Evolutionary conservation across 495 filamentous ascomycete species (phyloP).

Genomic region (Annulohypoxylon stygium): DNA sequence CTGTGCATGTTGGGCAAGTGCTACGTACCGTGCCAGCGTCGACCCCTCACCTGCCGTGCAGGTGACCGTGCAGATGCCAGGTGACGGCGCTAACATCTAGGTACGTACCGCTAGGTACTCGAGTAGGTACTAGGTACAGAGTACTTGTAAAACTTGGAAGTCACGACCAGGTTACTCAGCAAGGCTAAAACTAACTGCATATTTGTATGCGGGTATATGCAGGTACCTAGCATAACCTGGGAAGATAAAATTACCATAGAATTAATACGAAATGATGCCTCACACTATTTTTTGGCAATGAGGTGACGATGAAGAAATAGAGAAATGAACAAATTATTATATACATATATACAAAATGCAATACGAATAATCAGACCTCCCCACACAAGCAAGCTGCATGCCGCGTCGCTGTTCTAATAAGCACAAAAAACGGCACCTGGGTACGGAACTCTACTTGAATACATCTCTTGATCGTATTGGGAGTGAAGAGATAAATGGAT

Average conservation of each 20-base stretch:
- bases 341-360: background rate
- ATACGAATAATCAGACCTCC: background rate
- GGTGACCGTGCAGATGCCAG: background rate
- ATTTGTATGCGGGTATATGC: constrained; percentile 6
- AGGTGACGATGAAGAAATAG: background rate
- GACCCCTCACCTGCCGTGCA: background rate
- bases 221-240: constrained; percentile 9
- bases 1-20: too few species aligned
- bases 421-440: background rate
- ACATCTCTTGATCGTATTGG: background rate
- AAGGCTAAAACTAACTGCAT: background rate
- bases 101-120: background rate
- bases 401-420: background rate
- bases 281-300: background rate
- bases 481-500: background rate
- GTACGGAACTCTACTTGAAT: background rate
- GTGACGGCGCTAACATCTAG: background rate
- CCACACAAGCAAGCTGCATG: background rate
- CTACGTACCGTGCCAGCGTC: background rate
- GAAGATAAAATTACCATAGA: constrained; percentile 1
- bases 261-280: background rate
- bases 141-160: too few species aligned
- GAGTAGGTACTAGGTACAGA: too few species aligned
- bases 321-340: background rate
- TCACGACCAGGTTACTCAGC: constrained; percentile 3